Evolutionary conservation across 768 basidiomycete genomes (phyloP).

Genomic region (Psilocybe subaeruginosa): DNA sequence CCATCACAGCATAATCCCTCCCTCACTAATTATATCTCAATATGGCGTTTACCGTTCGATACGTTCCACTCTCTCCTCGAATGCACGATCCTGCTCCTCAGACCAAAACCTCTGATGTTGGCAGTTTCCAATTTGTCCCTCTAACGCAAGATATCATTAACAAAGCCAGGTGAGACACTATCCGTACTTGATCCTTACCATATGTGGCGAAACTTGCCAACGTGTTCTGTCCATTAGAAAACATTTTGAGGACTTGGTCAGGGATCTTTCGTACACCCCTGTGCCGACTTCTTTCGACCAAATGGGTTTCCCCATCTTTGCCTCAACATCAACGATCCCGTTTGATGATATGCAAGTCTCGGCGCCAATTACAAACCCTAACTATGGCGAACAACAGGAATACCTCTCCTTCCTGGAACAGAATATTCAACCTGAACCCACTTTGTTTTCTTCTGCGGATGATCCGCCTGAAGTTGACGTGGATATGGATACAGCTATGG

Average conservation of each 20-base stretch:
- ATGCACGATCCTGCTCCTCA: not conserved
- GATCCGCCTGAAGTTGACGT: not conserved
- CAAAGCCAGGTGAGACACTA: conserved; percentile 1
- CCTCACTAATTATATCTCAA: not conserved
- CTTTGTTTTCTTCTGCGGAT: not conserved
- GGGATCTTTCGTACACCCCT: not conserved
- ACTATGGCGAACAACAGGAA: not conserved
- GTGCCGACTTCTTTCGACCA: not conserved
- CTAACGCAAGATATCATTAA: not conserved
- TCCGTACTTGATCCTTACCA: not conserved
- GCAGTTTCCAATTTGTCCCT: not conserved
- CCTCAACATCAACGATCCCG: not conserved
- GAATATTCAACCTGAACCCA: not conserved
- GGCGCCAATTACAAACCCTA: not conserved
- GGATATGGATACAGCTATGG: not conserved
- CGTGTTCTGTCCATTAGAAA: not conserved
- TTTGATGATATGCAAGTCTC: not conserved
- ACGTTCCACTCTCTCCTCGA: conserved; percentile 13
- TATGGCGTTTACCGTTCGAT: conserved; percentile 14
- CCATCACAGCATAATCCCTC: not conserved
- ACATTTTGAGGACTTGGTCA: not conserved
- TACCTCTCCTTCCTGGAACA: not conserved
- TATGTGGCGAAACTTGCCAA: not conserved
- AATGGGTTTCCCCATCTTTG: not conserved
- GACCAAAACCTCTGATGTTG: conserved; percentile 1